Percentiles rank a stretch among this genome's conserved stretches.
Evolutionary conservation across 768 basidiomycete species (phyloP).

Genomic region (Auricularia sp.): DNA sequence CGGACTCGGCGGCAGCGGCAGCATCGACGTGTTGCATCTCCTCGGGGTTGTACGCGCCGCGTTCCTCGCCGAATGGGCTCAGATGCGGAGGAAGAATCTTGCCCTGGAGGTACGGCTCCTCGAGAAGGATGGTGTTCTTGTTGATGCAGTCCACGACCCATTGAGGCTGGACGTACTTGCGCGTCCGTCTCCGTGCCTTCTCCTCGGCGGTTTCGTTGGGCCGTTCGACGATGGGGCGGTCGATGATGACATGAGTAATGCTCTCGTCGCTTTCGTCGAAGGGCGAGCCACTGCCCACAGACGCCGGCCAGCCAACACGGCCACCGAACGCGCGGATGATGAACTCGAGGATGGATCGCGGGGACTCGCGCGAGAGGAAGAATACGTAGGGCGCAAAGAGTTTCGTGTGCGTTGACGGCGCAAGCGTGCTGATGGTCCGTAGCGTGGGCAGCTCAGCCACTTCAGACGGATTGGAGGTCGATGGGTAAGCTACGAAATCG

Average conservation of each 20-base stretch:
- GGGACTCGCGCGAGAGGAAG: constrained; percentile 88
- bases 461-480: constrained; percentile 37
- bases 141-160: constrained; percentile 98
- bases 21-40: constrained; percentile 24
- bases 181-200: constrained; percentile 48
- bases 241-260: constrained; percentile 93
- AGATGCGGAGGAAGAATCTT: constrained; percentile 85
- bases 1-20: constrained; percentile 21
- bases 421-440: constrained; percentile 50
- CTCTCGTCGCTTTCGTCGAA: constrained; percentile 64
- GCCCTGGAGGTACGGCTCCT: constrained; percentile 80
- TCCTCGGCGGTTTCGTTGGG: constrained; percentile 44
- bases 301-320: constrained; percentile 77
- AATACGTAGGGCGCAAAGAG: constrained; percentile 83
- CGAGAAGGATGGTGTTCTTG: constrained; percentile 68
- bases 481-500: constrained; percentile 57
- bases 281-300: constrained; percentile 75
- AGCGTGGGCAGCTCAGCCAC: constrained; percentile 50
- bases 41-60: constrained; percentile 66
- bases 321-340: constrained; percentile 87
- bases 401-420: constrained; percentile 43
- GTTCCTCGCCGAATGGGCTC: constrained; percentile 83
- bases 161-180: constrained; percentile 92
- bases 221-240: constrained; percentile 58
- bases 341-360: constrained; percentile 89